phyloP scores from a whole-genome alignment of 208 protist genomes.

The Porcisia deanei region DNA sequence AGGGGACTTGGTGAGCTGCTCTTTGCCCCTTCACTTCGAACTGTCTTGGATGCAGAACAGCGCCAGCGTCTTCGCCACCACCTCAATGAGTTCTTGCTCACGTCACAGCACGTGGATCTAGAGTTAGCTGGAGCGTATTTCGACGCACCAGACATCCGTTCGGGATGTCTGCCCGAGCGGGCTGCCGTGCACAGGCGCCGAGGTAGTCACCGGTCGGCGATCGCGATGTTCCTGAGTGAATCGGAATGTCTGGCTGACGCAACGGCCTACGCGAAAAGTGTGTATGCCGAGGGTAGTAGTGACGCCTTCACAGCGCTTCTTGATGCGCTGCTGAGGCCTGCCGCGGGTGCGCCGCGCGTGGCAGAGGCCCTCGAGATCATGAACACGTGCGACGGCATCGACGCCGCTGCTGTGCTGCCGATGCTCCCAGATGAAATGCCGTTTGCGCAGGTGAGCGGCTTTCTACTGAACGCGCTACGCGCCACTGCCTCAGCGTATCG shows the following conservation, averaged over 20 bases:
- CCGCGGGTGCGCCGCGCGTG: conserved; percentile 14
- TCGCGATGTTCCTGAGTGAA: conserved; percentile 69
- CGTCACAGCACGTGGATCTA: conserved; percentile 40
- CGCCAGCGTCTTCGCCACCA: conserved; percentile 21
- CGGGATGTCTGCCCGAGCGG: conserved; percentile 39
- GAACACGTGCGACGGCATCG: conserved; percentile 42
- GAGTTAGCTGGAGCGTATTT: conserved; percentile 34
- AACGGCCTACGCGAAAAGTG: conserved; percentile 49
- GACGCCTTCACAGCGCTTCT: conserved; percentile 45
- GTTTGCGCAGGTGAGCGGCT: conserved; percentile 35
- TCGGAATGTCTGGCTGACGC: conserved; percentile 39
- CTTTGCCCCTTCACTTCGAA: background rate
- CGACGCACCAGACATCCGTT: conserved; percentile 36
- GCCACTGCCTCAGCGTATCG: conserved; percentile 32
- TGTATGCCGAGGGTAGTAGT: conserved; percentile 35
- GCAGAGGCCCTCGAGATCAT: conserved; percentile 50
- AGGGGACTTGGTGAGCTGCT: conserved; percentile 23
- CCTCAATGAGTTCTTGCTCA: conserved; percentile 47
- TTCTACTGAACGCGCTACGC: conserved; percentile 58
- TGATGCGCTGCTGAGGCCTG: conserved; percentile 33
- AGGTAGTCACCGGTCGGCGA: conserved; percentile 49
- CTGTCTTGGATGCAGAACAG: background rate
- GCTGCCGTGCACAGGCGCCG: conserved; percentile 64
- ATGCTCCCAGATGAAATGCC: conserved; percentile 66
- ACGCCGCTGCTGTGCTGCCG: conserved; percentile 49